These are phyloP conservation scores for Podaxis sp. DNA, from an alignment of 768 basidiomycete species.

Conservation along the genomic window DNA sequence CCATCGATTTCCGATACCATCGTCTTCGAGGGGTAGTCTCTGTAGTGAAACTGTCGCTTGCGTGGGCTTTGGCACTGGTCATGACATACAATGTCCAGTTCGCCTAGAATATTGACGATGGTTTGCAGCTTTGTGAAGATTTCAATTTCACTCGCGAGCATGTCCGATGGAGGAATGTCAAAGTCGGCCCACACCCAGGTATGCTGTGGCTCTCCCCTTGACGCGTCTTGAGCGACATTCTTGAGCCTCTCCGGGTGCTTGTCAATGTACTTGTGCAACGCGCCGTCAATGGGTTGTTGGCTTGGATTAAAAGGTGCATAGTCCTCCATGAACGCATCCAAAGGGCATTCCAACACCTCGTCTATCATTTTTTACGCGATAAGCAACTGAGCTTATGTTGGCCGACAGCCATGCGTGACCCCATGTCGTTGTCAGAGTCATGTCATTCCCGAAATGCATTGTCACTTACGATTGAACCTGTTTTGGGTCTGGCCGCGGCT, in stretches of 20 bases:
- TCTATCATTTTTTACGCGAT: neutral
- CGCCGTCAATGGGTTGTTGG: neutral
- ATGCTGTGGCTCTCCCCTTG: too few relatives aligned
- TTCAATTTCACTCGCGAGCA: neutral
- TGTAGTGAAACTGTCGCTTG: too few relatives aligned
- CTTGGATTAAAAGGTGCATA: neutral
- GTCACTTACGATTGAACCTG: too few relatives aligned
- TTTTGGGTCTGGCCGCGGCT: too few relatives aligned
- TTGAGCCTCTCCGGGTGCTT: neutral
- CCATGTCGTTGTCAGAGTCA: too few relatives aligned
- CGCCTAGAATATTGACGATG: neutral
- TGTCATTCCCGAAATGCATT: too few relatives aligned
- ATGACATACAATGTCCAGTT: too few relatives aligned
- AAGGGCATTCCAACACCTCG: neutral
- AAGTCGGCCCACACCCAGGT: neutral
- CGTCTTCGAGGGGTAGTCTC: too few relatives aligned
- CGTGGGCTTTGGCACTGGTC: too few relatives aligned
- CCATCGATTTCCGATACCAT: too few relatives aligned
- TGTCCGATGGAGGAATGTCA: neutral
- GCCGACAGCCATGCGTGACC: too few relatives aligned
- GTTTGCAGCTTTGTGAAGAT: neutral
- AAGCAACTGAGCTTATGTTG: neutral
- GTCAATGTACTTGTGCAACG: neutral
- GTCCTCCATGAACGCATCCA: neutral
- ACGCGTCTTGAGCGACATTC: too few relatives aligned